Base-by-base conservation (phyloP, 768 basidiomycete genomes). In the Hebeloma cylindrosporum region DNA sequence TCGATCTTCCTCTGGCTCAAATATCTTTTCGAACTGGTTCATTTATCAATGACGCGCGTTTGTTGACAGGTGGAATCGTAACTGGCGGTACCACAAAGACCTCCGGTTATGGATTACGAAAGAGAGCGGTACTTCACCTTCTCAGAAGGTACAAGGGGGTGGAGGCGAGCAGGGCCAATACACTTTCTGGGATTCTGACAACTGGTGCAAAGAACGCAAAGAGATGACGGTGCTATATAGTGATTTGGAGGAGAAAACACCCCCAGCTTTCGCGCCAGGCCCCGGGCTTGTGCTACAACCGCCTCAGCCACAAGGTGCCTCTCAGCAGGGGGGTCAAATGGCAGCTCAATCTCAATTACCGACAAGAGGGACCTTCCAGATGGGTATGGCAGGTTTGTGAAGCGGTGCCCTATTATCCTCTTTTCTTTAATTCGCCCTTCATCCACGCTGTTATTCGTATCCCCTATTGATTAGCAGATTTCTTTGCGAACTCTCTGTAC, bases 1-100 rank as follows among this genome's bases (percentile, higher is more conserved):
- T 37, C 37, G 28, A 30, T 47, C 13, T 26, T 44, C 31, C 20
- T 45, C 36, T 48, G 32, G 41, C 53, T 51, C 18, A 14, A 30
- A 47, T 22, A 30, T 10, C n/a, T 32, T 25, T 13, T 18, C 26
- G 21, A n/a, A 41, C 16, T 29, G 23, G 14, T 50, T 44, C 16
- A 22, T 27, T 45, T 34, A 40, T 22, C 36, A 30, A n/a, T n/a
- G n/a, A n/a, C n/a, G n/a, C n/a, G n/a, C n/a, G n/a, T 51, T 54
- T 35, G 46, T 51, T 49, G 21, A 11, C 40, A 94, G 93, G 60
- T 95, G 82, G 75, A 88, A 88, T 64, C 86, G 93, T 49, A 93
- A 93, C 65, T 98, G 94, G 93, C 77, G 94, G 48, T 96, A 87
- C 67, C 93, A 96, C 79, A 96, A 93, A 64, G 90, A 93, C 56